These are phyloP conservation scores for Hamamelis virginiana DNA, from an alignment of 164 flowering plant genomes.

Conservation along the genomic window DNA sequence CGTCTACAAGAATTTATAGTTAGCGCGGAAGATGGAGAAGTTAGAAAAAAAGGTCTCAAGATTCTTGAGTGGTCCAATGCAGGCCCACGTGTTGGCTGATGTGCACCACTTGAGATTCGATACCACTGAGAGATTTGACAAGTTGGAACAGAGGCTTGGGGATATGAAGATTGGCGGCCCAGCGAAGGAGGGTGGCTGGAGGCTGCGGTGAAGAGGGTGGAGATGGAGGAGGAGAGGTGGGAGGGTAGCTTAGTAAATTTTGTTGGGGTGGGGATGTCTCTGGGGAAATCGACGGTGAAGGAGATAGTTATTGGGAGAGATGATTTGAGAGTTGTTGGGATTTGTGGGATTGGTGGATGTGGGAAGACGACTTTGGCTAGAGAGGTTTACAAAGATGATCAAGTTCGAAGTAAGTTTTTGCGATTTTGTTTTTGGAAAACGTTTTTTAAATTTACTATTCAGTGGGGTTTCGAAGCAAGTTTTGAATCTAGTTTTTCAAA, in stretches of 20 bases:
- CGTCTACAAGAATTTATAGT: slow-evolving; percentile 54
- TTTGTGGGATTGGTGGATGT: slow-evolving; percentile 75
- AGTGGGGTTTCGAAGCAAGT: too few species aligned
- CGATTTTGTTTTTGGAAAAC: too few species aligned
- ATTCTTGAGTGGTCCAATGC: slow-evolving; percentile 44
- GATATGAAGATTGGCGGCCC: slow-evolving; percentile 39
- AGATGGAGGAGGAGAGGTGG: slow-evolving; percentile 32
- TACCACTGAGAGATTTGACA: slow-evolving; percentile 49
- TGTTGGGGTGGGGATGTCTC: slow-evolving; percentile 41
- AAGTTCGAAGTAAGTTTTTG: slow-evolving; percentile 51
- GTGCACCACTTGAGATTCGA: slow-evolving; percentile 60
- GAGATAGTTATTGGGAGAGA: slow-evolving; percentile 53
- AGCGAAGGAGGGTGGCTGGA: slow-evolving; percentile 32
- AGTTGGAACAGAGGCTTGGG: slow-evolving; percentile 41
- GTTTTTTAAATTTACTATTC: too few species aligned
- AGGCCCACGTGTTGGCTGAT: slow-evolving; percentile 66
- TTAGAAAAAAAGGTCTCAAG: slow-evolving; percentile 41
- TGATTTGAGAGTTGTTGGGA: slow-evolving; percentile 45
- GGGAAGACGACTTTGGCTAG: slow-evolving; percentile 79
- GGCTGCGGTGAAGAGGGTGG: slow-evolving; percentile 41
- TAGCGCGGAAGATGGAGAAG: slow-evolving; percentile 69
- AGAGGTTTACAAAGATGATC: slow-evolving; percentile 52
- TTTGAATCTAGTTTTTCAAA: too few species aligned
- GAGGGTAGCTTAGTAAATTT: slow-evolving; percentile 17
- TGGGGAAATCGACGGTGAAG: slow-evolving; percentile 66